Conservation (phyloP, 768 basidiomycete genomes). For the Suillus ampliporus region DNA sequence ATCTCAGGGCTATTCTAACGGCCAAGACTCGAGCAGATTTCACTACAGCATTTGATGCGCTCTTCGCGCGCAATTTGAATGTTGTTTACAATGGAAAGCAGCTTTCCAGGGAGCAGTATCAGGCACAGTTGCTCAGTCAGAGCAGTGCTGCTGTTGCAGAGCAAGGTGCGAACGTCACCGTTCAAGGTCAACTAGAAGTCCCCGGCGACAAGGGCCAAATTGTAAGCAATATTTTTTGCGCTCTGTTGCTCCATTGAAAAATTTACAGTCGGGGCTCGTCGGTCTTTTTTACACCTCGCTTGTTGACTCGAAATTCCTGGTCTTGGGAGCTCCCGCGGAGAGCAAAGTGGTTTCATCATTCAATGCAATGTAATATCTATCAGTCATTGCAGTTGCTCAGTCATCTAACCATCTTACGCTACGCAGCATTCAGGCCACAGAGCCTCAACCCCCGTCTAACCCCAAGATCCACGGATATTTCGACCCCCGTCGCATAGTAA, state of each 20-base stretch:
- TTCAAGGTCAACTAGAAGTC: constrained; percentile 35
- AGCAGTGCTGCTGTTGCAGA: constrained; percentile 29
- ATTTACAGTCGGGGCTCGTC: constrained; percentile 33
- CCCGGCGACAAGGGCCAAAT: constrained; percentile 32
- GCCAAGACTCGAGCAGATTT: constrained; percentile 44
- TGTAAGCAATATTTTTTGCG: constrained; percentile 22
- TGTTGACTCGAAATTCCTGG: constrained; percentile 38
- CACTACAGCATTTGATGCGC: constrained; percentile 44
- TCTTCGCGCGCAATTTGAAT: constrained; percentile 41
- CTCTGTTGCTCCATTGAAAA: not conserved
- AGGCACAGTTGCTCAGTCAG: constrained; percentile 38
- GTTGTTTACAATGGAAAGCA: constrained; percentile 49
- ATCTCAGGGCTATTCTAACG: constrained; percentile 43
- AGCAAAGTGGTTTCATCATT: constrained; percentile 41
- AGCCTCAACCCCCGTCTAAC: constrained; percentile 27
- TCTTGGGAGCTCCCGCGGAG: constrained; percentile 40
- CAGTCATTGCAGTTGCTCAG: not conserved
- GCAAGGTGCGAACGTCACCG: constrained; percentile 22
- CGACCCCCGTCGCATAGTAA: constrained; percentile 38
- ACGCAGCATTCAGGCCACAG: constrained; percentile 36
- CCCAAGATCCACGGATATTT: constrained; percentile 35
- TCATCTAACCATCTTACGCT: not conserved
- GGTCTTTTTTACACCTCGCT: constrained; percentile 45
- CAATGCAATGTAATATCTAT: constrained; percentile 42
- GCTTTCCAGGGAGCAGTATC: constrained; percentile 46